Conservation (phyloP, 1,284 basidiomycete species). For the Moniliophthora roreri region DNA sequence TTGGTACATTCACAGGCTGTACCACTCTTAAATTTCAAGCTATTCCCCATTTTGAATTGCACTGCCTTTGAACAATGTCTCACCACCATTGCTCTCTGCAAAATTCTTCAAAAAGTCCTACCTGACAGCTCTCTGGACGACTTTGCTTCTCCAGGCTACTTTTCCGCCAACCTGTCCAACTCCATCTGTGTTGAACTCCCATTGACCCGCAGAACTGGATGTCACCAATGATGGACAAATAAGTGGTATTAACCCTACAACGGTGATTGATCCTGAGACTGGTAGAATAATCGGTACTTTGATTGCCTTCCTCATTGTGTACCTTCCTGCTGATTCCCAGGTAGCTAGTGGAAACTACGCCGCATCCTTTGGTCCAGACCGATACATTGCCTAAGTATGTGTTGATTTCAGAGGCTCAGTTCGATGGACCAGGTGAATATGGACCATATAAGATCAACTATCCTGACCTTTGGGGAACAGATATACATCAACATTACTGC, state of each 20-base stretch:
- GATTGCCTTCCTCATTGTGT: neutral
- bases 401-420: constrained; percentile 58
- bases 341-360: constrained; percentile 37
- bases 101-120: constrained; percentile 42
- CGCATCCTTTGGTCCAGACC: constrained; percentile 43
- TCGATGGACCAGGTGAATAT: constrained; percentile 47
- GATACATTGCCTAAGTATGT: constrained; percentile 59
- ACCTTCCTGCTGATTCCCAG: neutral
- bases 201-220: constrained; percentile 55
- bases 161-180: constrained; percentile 59
- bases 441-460: constrained; percentile 55
- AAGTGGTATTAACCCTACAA: constrained; percentile 46
- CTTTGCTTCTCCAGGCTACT: constrained; percentile 61
- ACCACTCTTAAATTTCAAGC: constrained; percentile 61
- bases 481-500: constrained; percentile 47
- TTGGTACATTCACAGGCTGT: constrained; percentile 44
- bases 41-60: constrained; percentile 54
- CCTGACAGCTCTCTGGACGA: constrained; percentile 56
- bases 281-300: constrained; percentile 38
- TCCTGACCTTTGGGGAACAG: constrained; percentile 45
- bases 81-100: constrained; percentile 43
- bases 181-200: constrained; percentile 60
- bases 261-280: constrained; percentile 44
- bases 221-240: constrained; percentile 57
- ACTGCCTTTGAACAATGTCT: constrained; percentile 50